A percentile compares a stretch with the other conserved stretches of the same genome.
These are phyloP conservation scores for Coffea humblotiana DNA, from an alignment of 305 asterid species.

Conservation along the genomic window DNA sequence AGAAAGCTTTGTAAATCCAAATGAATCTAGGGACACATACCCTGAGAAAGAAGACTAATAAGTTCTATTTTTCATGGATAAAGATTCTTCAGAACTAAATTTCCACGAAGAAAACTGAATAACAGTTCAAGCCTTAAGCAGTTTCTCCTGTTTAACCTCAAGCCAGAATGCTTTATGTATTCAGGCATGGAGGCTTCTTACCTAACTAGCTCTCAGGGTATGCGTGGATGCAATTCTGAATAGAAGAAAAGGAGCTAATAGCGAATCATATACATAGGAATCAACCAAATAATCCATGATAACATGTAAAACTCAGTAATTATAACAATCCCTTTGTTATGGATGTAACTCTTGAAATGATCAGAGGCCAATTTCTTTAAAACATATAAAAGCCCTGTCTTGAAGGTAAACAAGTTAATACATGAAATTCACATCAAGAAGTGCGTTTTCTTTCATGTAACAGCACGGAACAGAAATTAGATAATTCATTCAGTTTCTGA, in stretches of 20 bases:
- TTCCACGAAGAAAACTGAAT: neutral
- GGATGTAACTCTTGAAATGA: neutral
- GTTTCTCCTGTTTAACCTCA: neutral
- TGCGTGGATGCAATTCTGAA: neutral
- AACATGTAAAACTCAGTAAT: too few species aligned
- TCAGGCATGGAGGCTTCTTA: neutral
- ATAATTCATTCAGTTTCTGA: neutral
- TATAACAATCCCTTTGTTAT: neutral
- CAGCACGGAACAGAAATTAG: neutral
- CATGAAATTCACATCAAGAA: neutral
- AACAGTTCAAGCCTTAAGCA: neutral
- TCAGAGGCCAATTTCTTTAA: neutral
- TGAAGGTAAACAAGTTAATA: neutral
- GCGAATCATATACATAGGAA: neutral
- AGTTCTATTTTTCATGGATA: neutral
- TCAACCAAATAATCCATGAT: neutral
- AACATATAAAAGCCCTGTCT: neutral
- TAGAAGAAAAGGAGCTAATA: neutral
- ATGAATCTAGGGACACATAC: neutral
- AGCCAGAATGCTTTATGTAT: neutral
- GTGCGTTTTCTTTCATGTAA: neutral
- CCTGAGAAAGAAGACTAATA: neutral
- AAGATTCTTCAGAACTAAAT: neutral
- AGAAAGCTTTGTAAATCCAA: neutral
- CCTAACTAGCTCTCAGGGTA: neutral